Evolutionary conservation across 495 filamentous ascomycete species (phyloP).

Genomic region (Penicillium argentinense): DNA sequence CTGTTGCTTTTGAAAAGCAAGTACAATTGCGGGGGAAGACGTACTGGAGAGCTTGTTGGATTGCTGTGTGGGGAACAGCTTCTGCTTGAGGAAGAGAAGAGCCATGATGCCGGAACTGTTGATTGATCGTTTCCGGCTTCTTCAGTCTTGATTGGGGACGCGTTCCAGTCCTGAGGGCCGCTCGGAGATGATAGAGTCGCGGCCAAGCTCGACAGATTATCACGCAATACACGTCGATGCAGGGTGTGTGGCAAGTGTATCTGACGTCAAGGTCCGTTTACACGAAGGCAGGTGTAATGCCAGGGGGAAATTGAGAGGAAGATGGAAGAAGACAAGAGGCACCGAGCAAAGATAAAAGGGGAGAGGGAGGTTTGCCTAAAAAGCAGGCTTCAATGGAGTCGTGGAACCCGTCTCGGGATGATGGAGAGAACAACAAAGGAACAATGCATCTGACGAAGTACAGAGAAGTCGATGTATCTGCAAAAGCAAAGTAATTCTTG

Average conservation of each 20-base stretch:
- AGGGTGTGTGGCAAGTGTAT: not conserved
- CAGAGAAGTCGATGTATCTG: too few relatives aligned
- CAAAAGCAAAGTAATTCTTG: too few relatives aligned
- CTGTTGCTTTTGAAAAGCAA: not conserved
- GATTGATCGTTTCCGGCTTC: too few relatives aligned
- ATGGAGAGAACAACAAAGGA: not conserved
- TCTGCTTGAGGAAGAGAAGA: constrained; percentile 44
- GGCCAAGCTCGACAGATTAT: too few relatives aligned
- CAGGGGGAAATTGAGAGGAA: not conserved
- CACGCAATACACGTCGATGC: too few relatives aligned
- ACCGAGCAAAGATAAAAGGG: not conserved
- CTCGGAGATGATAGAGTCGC: not conserved
- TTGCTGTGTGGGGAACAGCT: constrained; percentile 34
- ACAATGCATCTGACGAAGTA: not conserved
- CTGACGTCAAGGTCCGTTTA: constrained; percentile 1
- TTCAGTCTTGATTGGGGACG: not conserved
- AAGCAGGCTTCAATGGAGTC: not conserved
- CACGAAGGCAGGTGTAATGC: not conserved
- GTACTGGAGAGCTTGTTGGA: constrained; percentile 18
- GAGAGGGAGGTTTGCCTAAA: not conserved
- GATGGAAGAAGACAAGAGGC: not conserved
- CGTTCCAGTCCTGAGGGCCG: not conserved
- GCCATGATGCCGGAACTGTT: constrained; percentile 37
- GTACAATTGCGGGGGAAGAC: constrained; percentile 11
- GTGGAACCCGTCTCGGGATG: constrained; percentile 1